These are phyloP conservation scores for Westerdykella aurantiaca DNA, from an alignment of 2,329 filamentous ascomycete species.

Conservation along the genomic window DNA sequence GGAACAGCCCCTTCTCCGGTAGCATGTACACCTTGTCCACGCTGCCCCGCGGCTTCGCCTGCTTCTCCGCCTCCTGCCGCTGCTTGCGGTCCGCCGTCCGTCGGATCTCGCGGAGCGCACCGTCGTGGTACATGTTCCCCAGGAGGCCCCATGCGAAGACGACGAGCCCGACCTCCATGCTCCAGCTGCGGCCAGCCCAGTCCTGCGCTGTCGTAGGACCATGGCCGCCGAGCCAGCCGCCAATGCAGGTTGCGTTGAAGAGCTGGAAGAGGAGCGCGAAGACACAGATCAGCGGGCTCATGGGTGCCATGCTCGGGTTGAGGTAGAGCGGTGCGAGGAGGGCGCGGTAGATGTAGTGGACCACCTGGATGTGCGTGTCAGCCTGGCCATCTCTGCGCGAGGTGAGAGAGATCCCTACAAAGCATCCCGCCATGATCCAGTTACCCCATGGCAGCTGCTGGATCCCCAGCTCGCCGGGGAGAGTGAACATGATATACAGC, in stretches of 20 bases:
- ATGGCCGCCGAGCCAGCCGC: constrained; percentile 76
- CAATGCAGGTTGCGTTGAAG: constrained; percentile 70
- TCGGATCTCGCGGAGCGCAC: constrained; percentile 80
- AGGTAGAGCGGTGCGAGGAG: constrained; percentile 70
- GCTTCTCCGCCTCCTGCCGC: constrained; percentile 44
- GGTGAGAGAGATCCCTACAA: constrained; percentile 37
- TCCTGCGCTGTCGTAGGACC: constrained; percentile 58
- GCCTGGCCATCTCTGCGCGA: constrained; percentile 3
- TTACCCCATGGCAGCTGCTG: constrained; percentile 66
- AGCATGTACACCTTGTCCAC: constrained; percentile 83
- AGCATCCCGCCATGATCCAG: constrained; percentile 66
- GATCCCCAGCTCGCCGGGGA: constrained; percentile 56
- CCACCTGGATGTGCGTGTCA: constrained; percentile 43
- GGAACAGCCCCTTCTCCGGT: constrained; percentile 76
- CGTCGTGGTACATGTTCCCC: constrained; percentile 84
- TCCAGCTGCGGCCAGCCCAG: constrained; percentile 43
- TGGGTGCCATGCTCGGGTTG: constrained; percentile 88
- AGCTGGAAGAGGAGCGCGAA: constrained; percentile 69
- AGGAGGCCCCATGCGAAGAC: constrained; percentile 72
- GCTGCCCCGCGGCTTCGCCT: constrained; percentile 43
- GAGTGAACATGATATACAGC: constrained; percentile 68
- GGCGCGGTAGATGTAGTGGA: constrained; percentile 90
- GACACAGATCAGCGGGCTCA: constrained; percentile 64
- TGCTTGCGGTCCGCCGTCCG: constrained; percentile 60
- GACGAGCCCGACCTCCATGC: constrained; percentile 59